Conservation (phyloP, 768 basidiomycete genomes). For the Trametes cubensis region DNA sequence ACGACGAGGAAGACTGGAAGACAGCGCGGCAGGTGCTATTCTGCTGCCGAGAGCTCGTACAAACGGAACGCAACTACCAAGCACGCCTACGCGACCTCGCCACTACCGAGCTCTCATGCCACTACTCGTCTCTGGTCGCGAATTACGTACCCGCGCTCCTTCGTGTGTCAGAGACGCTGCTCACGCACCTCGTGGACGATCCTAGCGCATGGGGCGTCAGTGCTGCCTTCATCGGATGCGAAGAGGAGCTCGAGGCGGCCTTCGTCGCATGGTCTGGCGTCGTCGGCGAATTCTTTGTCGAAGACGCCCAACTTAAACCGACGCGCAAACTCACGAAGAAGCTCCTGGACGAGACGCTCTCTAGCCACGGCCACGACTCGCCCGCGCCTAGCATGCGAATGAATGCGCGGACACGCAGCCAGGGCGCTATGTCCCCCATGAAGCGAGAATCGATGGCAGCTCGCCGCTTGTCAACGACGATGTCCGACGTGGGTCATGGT, state of each 20-base stretch:
- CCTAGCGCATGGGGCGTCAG: constrained; percentile 70
- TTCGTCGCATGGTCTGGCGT: constrained; percentile 60
- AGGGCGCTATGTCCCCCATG: constrained; percentile 4
- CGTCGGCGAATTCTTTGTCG: constrained; percentile 46
- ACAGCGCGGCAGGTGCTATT: constrained; percentile 44
- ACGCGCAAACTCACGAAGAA: constrained; percentile 22
- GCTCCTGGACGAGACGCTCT: constrained; percentile 9
- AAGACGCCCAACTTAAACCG: constrained; percentile 21
- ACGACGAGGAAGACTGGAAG: constrained; percentile 39
- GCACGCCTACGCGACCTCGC: constrained; percentile 41
- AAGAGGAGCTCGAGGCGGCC: constrained; percentile 55
- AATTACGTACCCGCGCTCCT: constrained; percentile 55
- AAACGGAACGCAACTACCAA: constrained; percentile 50
- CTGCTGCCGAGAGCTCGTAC: constrained; percentile 51
- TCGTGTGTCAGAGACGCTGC: constrained; percentile 50
- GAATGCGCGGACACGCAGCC: constrained; percentile 19
- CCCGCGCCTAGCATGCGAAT: constrained; percentile 7
- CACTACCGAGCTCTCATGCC: constrained; percentile 41
- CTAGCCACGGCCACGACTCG: constrained; percentile 12
- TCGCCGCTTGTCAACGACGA: constrained; percentile 17
- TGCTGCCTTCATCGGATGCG: constrained; percentile 55
- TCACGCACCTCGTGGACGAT: constrained; percentile 57
- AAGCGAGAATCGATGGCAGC: constrained; percentile 3
- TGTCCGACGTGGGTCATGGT: constrained; percentile 21
- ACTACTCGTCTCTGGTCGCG: constrained; percentile 55